Conservation (phyloP, 345 rosid genomes). For the Euphorbia tirucalli region DNA sequence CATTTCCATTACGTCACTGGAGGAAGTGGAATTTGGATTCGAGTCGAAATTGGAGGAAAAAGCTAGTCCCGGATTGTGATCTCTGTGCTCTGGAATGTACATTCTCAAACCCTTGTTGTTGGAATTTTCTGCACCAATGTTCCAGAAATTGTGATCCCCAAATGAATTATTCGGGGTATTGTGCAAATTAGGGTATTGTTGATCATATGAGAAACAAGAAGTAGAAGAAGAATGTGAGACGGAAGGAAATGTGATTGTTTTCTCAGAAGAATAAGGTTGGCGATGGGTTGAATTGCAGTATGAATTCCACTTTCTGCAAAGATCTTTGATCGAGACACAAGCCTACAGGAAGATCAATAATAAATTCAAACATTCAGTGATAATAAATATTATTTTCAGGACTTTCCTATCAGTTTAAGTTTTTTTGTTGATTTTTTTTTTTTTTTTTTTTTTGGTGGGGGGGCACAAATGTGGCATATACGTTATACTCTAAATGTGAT, state of each 20-base stretch:
- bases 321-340: conserved; percentile 42
- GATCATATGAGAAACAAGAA: conserved; percentile 45
- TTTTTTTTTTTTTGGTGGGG: no score
- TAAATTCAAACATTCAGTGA: no score
- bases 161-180: conserved; percentile 36
- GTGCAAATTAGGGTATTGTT: conserved; percentile 39
- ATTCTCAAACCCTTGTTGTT: conserved; percentile 37
- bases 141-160: conserved; percentile 36
- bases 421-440: no score
- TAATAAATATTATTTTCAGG: no score
- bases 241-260: conserved; percentile 56
- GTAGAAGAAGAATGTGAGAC: conserved; percentile 57
- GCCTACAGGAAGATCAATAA: conserved; percentile 42
- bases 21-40: conserved; percentile 56
- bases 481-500: no score
- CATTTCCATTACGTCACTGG: conserved; percentile 65
- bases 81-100: conserved; percentile 43
- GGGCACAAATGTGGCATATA: no score
- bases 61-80: conserved; percentile 23
- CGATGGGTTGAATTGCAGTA: conserved; percentile 54
- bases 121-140: conserved; percentile 16
- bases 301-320: conserved; percentile 60
- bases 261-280: conserved; percentile 38
- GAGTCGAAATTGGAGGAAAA: conserved; percentile 45
- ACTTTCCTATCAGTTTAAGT: no score